Evolutionary conservation across 139 green algal species (phyloP).

Genomic region (Coelastrella sp.): DNA sequence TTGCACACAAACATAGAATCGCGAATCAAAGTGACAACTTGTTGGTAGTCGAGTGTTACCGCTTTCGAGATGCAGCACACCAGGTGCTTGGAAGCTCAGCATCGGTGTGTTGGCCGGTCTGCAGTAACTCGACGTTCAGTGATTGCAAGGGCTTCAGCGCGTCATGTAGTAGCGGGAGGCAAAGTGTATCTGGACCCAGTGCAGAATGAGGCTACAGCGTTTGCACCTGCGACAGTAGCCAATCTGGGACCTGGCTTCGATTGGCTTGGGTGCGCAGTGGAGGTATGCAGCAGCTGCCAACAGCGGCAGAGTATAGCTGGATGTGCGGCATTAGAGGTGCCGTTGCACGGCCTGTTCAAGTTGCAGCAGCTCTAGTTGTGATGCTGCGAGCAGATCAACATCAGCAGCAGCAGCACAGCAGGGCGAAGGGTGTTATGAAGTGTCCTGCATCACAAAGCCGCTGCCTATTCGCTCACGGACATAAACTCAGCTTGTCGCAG

Average conservation of each 20-base stretch:
- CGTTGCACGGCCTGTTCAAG: not conserved
- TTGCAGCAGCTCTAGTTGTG: not conserved
- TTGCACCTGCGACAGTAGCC: slow-evolving; percentile 96
- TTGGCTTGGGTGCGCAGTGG: slow-evolving; percentile 97
- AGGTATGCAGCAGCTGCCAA: slow-evolving; percentile 66
- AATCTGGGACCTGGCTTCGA: slow-evolving; percentile 98
- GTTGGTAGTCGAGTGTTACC: not conserved
- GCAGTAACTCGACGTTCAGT: not conserved
- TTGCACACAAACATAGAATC: too few species aligned
- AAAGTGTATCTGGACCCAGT: slow-evolving; percentile 68
- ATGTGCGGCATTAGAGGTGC: not conserved
- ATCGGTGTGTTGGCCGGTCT: not conserved
- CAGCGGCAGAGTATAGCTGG: not conserved
- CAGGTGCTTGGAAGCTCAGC: not conserved
- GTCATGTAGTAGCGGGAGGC: slow-evolving; percentile 50
- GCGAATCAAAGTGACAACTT: too few species aligned
- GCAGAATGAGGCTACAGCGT: slow-evolving; percentile 73
- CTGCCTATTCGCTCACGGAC: not conserved
- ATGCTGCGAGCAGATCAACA: too few species aligned
- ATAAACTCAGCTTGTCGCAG: too few species aligned
- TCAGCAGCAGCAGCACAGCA: too few species aligned
- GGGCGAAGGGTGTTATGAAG: too few species aligned
- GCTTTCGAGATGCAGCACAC: not conserved
- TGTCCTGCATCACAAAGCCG: not conserved
- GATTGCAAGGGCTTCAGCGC: not conserved